Percentiles rank a stretch among this genome's conserved stretches.
These are phyloP conservation scores for Dalechampia spathulata DNA, from an alignment of 441 rosid genomes.

Conservation along the genomic window DNA sequence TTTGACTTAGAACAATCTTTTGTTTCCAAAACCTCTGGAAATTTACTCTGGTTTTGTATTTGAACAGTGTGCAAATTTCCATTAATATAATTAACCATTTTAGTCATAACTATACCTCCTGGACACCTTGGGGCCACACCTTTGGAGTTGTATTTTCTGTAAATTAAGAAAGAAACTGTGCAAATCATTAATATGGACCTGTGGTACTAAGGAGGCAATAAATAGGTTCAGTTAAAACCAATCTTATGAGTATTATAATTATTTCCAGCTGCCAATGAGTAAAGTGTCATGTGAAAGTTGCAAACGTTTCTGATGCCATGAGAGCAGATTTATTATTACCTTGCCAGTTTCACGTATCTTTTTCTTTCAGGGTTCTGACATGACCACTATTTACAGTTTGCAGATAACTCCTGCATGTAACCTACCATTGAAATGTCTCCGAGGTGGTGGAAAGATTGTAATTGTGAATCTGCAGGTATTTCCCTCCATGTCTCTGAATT, in stretches of 20 bases:
- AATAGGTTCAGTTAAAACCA: not conserved
- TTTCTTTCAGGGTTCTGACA: slow-evolving; percentile 11
- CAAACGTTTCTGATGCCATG: slow-evolving; percentile 1
- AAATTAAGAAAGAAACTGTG: not conserved
- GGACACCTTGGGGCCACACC: not conserved
- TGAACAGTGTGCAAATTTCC: not conserved
- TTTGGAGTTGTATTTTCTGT: not conserved
- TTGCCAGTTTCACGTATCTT: not conserved
- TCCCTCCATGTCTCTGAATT: not conserved
- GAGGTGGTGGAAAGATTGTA: slow-evolving; percentile 83
- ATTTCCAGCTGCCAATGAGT: not conserved
- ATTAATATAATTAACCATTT: not conserved
- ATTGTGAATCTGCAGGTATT: slow-evolving; percentile 96
- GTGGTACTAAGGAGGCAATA: not conserved
- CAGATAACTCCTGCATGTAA: slow-evolving; percentile 99
- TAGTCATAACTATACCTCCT: not conserved
- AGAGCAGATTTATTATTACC: not conserved
- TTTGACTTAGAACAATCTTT: not conserved
- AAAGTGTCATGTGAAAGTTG: not conserved
- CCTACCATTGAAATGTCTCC: slow-evolving; percentile 83
- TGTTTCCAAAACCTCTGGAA: not conserved
- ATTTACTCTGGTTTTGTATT: not conserved
- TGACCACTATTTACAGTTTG: slow-evolving; percentile 55
- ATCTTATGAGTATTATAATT: not conserved
- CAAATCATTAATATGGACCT: not conserved